Evolutionary conservation across 805 yeast species (phyloP).

Genomic region (Schizosaccharomyces pombe): DNA sequence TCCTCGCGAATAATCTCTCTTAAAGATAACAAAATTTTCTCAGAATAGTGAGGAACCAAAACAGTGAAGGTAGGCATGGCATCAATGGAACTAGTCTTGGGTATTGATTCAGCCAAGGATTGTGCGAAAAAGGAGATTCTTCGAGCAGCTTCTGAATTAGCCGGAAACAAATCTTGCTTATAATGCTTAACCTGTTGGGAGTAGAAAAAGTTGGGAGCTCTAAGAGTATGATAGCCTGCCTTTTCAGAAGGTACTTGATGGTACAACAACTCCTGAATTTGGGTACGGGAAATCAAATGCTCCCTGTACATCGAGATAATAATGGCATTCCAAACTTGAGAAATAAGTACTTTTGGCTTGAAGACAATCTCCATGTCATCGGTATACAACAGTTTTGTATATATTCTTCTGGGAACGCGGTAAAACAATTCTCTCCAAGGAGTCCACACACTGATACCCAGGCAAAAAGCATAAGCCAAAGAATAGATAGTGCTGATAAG

Average conservation of each 20-base stretch:
- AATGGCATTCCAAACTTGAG: conserved; percentile 98
- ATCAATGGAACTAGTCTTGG: conserved; percentile 96
- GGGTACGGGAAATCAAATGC: conserved; percentile 91
- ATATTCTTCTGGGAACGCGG: conserved; percentile 94
- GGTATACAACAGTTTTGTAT: conserved; percentile 91
- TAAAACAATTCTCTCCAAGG: conserved; percentile 99
- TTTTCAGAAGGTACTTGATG: conserved; percentile 98
- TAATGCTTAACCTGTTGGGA: conserved; percentile 89
- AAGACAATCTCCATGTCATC: conserved; percentile 97
- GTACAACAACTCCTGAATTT: conserved; percentile 86
- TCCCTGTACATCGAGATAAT: conserved; percentile 99
- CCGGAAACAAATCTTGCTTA: conserved; percentile 91
- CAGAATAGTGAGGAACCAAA: conserved; percentile 85
- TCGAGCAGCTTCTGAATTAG: conserved; percentile 94
- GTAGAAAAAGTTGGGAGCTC: conserved; percentile 97
- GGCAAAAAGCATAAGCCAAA: conserved; percentile 93
- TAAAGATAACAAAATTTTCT: conserved; percentile 76
- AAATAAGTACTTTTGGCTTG: conserved; percentile 91
- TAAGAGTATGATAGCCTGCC: conserved; percentile 92
- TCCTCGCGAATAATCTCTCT: conserved; percentile 94
- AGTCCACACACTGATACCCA: conserved; percentile 95
- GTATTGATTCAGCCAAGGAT: conserved; percentile 92
- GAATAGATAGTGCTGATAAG: conserved; percentile 84
- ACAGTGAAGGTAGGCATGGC: conserved; percentile 99
- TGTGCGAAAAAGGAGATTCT: conserved; percentile 98